Conservation (phyloP, 1,284 basidiomycete genomes). For the Peniophora sp. region DNA sequence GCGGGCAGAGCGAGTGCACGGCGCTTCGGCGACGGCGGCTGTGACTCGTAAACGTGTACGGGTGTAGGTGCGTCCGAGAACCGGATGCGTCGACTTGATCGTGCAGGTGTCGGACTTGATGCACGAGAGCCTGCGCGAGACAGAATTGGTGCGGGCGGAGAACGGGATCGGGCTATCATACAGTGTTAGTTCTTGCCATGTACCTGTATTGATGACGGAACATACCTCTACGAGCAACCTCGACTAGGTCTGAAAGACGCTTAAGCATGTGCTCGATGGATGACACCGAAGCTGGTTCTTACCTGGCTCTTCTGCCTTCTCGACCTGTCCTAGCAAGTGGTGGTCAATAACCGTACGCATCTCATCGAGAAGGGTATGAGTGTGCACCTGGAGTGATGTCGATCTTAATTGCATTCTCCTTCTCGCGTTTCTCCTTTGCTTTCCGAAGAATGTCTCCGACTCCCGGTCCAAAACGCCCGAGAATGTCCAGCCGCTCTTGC, state of each 20-base stretch:
- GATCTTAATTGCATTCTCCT: slow-evolving; percentile 9
- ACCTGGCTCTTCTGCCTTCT: too few species aligned
- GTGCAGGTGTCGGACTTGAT: slow-evolving; percentile 19
- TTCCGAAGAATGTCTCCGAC: slow-evolving; percentile 52
- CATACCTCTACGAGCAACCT: background rate
- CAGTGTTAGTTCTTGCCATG: background rate
- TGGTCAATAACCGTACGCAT: too few species aligned
- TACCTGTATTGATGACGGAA: background rate
- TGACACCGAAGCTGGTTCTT: too few species aligned
- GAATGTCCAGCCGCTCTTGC: slow-evolving; percentile 45
- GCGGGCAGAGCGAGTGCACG: slow-evolving; percentile 39
- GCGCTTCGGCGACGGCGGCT: slow-evolving; percentile 62
- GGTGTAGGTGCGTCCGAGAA: slow-evolving; percentile 44
- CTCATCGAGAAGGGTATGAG: background rate
- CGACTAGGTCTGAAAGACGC: background rate
- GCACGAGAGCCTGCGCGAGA: slow-evolving; percentile 29
- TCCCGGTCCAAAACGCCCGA: slow-evolving; percentile 58
- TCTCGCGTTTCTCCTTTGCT: slow-evolving; percentile 16
- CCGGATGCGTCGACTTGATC: slow-evolving; percentile 36
- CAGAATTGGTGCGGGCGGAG: slow-evolving; percentile 17
- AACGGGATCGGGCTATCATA: slow-evolving; percentile 14
- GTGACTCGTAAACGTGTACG: slow-evolving; percentile 73
- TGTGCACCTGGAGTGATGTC: background rate
- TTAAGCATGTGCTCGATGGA: too few species aligned
- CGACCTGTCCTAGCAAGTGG: too few species aligned